Conservation (phyloP, 2,329 filamentous ascomycete genomes). For the Cyphellophora attinorum region DNA sequence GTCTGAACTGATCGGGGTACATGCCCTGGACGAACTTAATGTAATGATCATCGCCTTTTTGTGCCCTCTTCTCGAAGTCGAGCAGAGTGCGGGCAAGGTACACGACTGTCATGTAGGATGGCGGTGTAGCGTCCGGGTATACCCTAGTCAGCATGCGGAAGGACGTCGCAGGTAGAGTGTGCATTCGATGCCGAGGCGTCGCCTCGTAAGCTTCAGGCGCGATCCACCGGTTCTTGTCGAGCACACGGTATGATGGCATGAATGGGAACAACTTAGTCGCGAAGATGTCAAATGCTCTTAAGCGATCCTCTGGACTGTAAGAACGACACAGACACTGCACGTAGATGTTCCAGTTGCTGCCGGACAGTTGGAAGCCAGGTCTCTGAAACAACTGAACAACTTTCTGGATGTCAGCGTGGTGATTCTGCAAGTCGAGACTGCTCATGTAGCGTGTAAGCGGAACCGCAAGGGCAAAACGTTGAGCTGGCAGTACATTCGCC, state of each 20-base stretch:
- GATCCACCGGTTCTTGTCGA: slow-evolving; percentile 16
- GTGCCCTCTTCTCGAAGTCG: too few relatives aligned
- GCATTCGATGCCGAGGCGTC: too few relatives aligned
- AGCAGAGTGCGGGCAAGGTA: slow-evolving; percentile 31
- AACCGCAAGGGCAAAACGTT: slow-evolving; percentile 39
- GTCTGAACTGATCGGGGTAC: too few relatives aligned
- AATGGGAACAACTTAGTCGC: slow-evolving; percentile 68
- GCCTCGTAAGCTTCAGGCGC: slow-evolving; percentile 22
- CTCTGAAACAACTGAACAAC: slow-evolving; percentile 47
- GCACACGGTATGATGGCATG: slow-evolving; percentile 62
- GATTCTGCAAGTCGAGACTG: slow-evolving; percentile 43
- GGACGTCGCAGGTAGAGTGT: too few relatives aligned
- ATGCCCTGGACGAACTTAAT: too few relatives aligned
- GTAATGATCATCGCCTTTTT: too few relatives aligned
- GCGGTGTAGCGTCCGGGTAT: slow-evolving; percentile 20
- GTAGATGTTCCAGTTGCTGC: slow-evolving; percentile 71
- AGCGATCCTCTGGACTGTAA: slow-evolving; percentile 44
- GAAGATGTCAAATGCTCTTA: slow-evolving; percentile 59
- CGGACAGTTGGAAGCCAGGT: slow-evolving; percentile 65
- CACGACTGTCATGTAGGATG: slow-evolving; percentile 34
- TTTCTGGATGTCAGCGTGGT: slow-evolving; percentile 40
- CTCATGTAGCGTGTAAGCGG: slow-evolving; percentile 44
- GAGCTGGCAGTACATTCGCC: slow-evolving; percentile 24
- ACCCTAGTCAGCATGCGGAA: slow-evolving; percentile 13
- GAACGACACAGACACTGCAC: slow-evolving; percentile 58